Conservation (phyloP, 1,139 yeast species). For the Meyerozyma sp. region DNA sequence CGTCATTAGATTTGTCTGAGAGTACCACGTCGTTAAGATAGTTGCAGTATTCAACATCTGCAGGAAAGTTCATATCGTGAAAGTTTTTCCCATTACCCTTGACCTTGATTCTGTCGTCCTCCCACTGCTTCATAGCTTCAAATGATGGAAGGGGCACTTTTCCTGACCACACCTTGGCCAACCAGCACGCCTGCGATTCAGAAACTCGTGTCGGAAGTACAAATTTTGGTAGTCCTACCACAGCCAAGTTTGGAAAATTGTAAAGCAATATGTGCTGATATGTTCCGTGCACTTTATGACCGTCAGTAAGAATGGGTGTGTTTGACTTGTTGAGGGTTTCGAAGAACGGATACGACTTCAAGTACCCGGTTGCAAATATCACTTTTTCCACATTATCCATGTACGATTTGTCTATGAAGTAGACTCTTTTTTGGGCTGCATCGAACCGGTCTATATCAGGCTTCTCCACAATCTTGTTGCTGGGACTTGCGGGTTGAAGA, state of each 20-base stretch:
- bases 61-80: conserved; percentile 43
- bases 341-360: conserved; percentile 42
- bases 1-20: conserved; percentile 17
- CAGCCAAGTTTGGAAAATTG: conserved; percentile 52
- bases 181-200: conserved; percentile 54
- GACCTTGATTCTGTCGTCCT: conserved; percentile 23
- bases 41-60: conserved; percentile 42
- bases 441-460: conserved; percentile 32
- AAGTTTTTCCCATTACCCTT: conserved; percentile 37
- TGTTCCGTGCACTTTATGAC: conserved; percentile 41
- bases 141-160: conserved; percentile 38
- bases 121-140: conserved; percentile 35
- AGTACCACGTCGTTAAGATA: conserved; percentile 32
- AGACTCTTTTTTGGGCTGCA: neutral
- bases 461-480: conserved; percentile 32
- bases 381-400: neutral
- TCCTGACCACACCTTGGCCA: conserved; percentile 51
- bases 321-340: conserved; percentile 16
- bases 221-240: conserved; percentile 46
- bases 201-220: conserved; percentile 56
- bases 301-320: conserved; percentile 36
- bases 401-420: neutral
- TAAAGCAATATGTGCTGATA: conserved; percentile 50
- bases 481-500: conserved; percentile 37
- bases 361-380: conserved; percentile 2